These are phyloP conservation scores for Alternaria postmessia DNA, from an alignment of 2,329 filamentous ascomycete genomes.

Conservation along the genomic window DNA sequence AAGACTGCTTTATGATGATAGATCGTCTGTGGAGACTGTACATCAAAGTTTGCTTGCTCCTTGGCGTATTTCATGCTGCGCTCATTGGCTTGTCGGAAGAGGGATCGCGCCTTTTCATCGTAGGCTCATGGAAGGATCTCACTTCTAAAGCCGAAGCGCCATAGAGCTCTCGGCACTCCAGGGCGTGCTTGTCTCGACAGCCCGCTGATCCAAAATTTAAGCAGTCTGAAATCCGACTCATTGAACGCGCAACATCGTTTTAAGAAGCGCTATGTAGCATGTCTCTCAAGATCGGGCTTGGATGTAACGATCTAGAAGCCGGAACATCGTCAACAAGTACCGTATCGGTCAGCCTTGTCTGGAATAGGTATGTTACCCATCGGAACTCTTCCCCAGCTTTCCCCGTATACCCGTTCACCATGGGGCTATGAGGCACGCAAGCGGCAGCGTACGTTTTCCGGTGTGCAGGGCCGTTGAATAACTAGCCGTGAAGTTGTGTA, in stretches of 20 bases:
- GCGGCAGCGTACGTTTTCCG: constrained; percentile 8
- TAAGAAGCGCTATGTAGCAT: neutral
- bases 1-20: constrained; percentile 2
- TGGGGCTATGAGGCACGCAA: constrained; percentile 6
- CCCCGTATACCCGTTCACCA: neutral
- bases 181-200: neutral
- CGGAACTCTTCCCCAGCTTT: constrained; percentile 13
- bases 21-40: constrained; percentile 6
- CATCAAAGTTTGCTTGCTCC: constrained; percentile 17
- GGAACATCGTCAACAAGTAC: neutral
- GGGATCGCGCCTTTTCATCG: neutral
- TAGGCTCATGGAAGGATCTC: neutral
- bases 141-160: neutral
- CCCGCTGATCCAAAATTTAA: neutral
- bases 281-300: neutral
- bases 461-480: constrained; percentile 7
- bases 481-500: neutral
- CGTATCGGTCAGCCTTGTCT: neutral
- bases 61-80: constrained; percentile 9
- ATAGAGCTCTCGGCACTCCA: neutral
- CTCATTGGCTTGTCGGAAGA: neutral
- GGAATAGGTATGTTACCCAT: constrained; percentile 9
- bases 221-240: neutral
- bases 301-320: neutral
- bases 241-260: neutral